Evolutionary conservation across 2,329 filamentous ascomycete genomes (phyloP), one percentile per base, ranked within the genome.

Genomic region (Neurospora crassa): DNA sequence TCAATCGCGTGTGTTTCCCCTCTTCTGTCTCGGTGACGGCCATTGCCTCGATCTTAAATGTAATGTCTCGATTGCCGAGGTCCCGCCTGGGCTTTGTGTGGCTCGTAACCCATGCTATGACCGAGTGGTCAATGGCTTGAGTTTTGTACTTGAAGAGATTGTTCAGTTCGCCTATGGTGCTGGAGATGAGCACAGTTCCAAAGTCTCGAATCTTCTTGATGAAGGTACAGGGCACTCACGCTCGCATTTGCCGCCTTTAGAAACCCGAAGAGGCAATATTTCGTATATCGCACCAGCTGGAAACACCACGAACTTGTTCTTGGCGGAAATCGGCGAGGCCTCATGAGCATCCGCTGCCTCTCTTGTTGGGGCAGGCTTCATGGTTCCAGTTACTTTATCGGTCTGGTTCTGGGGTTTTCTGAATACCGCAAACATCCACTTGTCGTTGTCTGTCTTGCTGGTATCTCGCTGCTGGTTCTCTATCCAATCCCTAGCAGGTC

Each of bases 221-320:
- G 8, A 20, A 53, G 24, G 20, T 16, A 29, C n/a, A 40, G 1
- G 20, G n/a, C 29, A 75, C 77, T 72, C 73, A 81, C 81, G 78
- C 70, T 82, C 77, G 69, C 82, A 84, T 29, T 78, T 77, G 67
- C 76, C 79, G 8, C 76, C 77, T 47, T 78, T 77, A 2, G 82
- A 79, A 0, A 83, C 82, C 78, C 80, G 84, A 8, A 84, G 75
- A 40, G 82, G 83, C 59, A 83, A 68, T 16, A 82, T 79, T 59
- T 81, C 81, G 71, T 84, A 83, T 14, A 83, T 78, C 1, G 82
- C 81, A 0, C 81, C 82, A 0, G 82, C 82, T 14, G 82, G 81
- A 72, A 84, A 84, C 68, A 84, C 81, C 40, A 83, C 78, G 8
- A 81, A 77, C 72, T 81, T 76, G 24, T 76, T 74, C 71, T 73